These are phyloP conservation scores for Brassica rapa DNA, from an alignment of 345 rosid species.

Conservation along the genomic window DNA sequence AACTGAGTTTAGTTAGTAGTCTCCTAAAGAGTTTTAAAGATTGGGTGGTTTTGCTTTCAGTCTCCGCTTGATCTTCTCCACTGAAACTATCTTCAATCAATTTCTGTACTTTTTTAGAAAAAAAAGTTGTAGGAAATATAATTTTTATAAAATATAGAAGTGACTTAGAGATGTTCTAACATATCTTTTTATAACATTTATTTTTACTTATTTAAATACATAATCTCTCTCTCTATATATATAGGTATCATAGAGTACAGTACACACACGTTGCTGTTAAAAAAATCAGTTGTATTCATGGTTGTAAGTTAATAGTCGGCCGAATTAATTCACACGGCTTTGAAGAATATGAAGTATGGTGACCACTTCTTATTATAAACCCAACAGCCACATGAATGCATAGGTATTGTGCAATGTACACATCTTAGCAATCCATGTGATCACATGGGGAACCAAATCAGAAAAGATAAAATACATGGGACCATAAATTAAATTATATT, in stretches of 20 bases:
- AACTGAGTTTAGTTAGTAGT: neutral
- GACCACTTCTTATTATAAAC: neutral
- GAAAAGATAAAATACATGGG: conserved; percentile 13
- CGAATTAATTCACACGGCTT: conserved; percentile 4
- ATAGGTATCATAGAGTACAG: neutral
- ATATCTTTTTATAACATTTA: neutral
- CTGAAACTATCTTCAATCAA: no score
- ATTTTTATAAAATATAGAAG: no score
- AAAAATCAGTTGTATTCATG: neutral
- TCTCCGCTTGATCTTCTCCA: neutral
- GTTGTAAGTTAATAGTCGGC: conserved; percentile 7
- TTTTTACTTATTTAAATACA: neutral
- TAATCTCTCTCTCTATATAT: neutral
- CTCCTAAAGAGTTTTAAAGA: neutral
- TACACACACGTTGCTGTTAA: conserved; percentile 4
- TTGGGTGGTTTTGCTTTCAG: conserved; percentile 3
- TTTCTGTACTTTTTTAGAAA: no score
- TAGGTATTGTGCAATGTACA: neutral
- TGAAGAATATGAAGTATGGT: neutral
- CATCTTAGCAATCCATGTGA: conserved; percentile 33
- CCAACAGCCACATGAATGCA: conserved; percentile 2
- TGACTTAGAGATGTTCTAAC: no score
- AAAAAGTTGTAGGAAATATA: no score
- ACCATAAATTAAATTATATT: conserved; percentile 11
- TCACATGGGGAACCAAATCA: conserved; percentile 34